Evolutionary conservation across 345 rosid species (phyloP), one percentile per base, ranked within the genome.

Genomic region (Excoecaria agallocha): DNA sequence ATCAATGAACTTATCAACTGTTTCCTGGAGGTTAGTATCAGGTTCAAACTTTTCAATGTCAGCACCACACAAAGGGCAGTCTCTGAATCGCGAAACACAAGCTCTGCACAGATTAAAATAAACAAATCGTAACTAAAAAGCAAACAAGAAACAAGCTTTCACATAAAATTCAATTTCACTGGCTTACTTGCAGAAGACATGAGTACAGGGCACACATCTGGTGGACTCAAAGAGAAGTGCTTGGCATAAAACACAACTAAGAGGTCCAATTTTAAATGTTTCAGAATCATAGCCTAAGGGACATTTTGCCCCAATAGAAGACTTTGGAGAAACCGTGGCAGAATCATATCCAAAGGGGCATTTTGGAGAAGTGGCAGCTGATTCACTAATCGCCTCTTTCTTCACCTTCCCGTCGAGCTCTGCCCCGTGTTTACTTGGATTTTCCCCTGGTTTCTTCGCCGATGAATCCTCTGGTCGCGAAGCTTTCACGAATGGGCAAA

Each of bases 31-130:
- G 75, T 82, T 80, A 20, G 77, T 70, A 74, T 96, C 97, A 67
- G 90, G 80, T 84, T 93, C 94, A 67, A 83, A 80, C 83, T 86
- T 85, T 79, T 90, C 96, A 9, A 95, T 89, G 77, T 96, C 98
- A 86, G 98, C 93, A 67, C 99, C 99, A 45, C 99, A 96, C 24
- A 96, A 70, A 4, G 98, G 99, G 48, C 99, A 93, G 80, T 96
- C 99, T 77, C 85, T 90, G 77, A 93, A 91, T 58, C 94, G 91
- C 25, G 87, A 64, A 46, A 96, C 66, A 61, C 99, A 96, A 8
- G 74, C 89, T 75, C 98, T 94, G 72, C 55, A 68, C 2, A 61
- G 70, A 49, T 6, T 43, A 22, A n/a, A 61, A 59, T 13, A 3
- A 67, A 51, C 48, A 43, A 35, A 45, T 52, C 50, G 63, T 71